These are phyloP conservation scores for Rhododendron simsii DNA, from an alignment of 148 eudicot species.

Conservation along the genomic window DNA sequence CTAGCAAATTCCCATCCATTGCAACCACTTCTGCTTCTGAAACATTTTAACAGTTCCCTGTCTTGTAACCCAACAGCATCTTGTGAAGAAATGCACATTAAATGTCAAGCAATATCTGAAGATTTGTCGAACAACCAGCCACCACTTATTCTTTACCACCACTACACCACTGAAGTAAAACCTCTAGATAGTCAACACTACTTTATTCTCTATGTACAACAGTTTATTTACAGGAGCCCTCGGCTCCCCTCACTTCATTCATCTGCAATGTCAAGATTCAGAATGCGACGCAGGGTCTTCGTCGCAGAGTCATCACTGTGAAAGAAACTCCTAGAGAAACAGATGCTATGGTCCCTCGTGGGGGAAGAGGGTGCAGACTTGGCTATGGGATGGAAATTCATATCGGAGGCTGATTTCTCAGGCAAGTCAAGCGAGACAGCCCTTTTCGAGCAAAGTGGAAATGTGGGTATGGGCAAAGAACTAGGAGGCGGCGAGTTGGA, in stretches of 20 bases:
- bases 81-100: not conserved
- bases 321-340: constrained; percentile 29
- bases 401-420: constrained; percentile 31
- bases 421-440: constrained; percentile 75
- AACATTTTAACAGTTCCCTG: constrained; percentile 18
- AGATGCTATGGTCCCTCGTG: constrained; percentile 30
- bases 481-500: constrained; percentile 93
- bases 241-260: constrained; percentile 37
- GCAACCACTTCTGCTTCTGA: constrained; percentile 12
- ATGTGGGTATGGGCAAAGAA: constrained; percentile 85
- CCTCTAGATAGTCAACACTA: constrained; percentile 15
- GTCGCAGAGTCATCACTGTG: constrained; percentile 70
- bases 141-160: constrained; percentile 26
- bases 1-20: constrained; percentile 8
- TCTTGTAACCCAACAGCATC: constrained; percentile 19
- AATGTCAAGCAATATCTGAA: not conserved
- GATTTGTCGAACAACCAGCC: constrained; percentile 30
- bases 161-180: constrained; percentile 21
- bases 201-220: constrained; percentile 45
- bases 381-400: constrained; percentile 44
- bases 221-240: constrained; percentile 38
- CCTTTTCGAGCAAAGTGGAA: constrained; percentile 57
- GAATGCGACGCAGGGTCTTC: constrained; percentile 78
- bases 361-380: constrained; percentile 99
- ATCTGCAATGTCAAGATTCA: constrained; percentile 77